Evolutionary conservation across 768 basidiomycete genomes (phyloP), one percentile per base, ranked within the genome.

Genomic region (Tylopilus felleus): DNA sequence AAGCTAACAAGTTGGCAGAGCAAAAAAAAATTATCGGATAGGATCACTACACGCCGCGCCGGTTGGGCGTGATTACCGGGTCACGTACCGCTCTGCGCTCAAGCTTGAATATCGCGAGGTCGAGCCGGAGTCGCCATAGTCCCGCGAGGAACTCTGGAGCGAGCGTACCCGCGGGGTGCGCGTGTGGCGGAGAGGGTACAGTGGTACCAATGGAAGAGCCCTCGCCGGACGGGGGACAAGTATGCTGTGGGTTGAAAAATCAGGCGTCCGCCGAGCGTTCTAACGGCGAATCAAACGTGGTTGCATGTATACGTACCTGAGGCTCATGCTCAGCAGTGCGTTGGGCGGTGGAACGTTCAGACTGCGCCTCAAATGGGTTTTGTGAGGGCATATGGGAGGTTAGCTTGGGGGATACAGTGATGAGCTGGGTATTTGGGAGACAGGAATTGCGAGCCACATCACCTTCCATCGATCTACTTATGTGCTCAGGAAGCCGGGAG

Each of bases 51-150:
- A 17, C 41, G n/a, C 43, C 36, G 17, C 13, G 36, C 36, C 17
- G 17, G 17, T 6, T 17, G 16, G 7, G 36, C 17, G 17, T 14
- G 36, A 14, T n/a, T 36, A n/a, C 16, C 36, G 16, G 2, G 23
- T 41, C n/a, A 65, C 64, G 10, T 49, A 65, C 64, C 53, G 52
- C 60, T 56, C 52, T 60, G 33, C 64, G 60, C n/a, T 65, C 64
- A 4, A 65, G 29, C 27, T 42, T 19, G 52, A 60, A 65, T 45
- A 65, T 58, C 5, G 56, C 64, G 3, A 55, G 44, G 29, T 63
- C 55, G 25, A 65, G 58, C 6, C 58, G 56, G 39, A 57, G 14
- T 36, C 46, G 49, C 63, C 64, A 65, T 16, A 65, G 51, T 10
- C 47, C 53, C 10, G 46, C 56, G n/a, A 65, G 45, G 27, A 57